These are phyloP conservation scores for Metschnikowia noctiluminum DNA, from an alignment of 805 yeast species.

Conservation along the genomic window DNA sequence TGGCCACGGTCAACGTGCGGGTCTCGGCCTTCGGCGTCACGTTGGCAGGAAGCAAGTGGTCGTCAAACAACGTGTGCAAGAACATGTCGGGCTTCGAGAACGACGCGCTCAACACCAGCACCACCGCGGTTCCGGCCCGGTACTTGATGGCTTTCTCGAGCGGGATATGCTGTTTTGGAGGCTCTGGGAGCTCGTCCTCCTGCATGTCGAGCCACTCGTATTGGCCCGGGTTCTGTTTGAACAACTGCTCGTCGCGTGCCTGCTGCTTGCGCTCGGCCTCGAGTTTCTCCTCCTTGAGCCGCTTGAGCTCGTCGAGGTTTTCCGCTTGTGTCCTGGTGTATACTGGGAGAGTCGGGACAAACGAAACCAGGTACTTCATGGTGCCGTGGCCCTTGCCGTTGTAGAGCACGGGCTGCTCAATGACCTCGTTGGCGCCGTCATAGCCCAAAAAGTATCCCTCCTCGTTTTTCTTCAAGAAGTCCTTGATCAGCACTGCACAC, in stretches of 20 bases:
- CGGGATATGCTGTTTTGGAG: conserved; percentile 44
- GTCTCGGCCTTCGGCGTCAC: conserved; percentile 48
- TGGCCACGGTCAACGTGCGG: conserved; percentile 39
- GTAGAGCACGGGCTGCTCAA: conserved; percentile 43
- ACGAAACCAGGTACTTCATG: conserved; percentile 54
- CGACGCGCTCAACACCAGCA: conserved; percentile 50
- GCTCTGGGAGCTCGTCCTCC: conserved; percentile 29
- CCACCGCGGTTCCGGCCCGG: conserved; percentile 61
- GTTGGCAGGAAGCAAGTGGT: conserved; percentile 56
- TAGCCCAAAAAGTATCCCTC: conserved; percentile 47
- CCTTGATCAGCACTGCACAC: conserved; percentile 47
- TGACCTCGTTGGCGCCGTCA: conserved; percentile 48
- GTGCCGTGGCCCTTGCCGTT: conserved; percentile 43
- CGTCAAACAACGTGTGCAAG: conserved; percentile 65
- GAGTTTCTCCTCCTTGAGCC: conserved; percentile 30
- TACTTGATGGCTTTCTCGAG: conserved; percentile 51
- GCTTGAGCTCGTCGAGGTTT: conserved; percentile 43
- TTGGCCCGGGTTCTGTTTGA: conserved; percentile 54
- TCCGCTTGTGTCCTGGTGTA: conserved; percentile 55
- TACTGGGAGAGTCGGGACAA: conserved; percentile 63
- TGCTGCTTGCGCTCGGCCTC: conserved; percentile 41
- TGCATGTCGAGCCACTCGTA: conserved; percentile 61
- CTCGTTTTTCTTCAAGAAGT: conserved; percentile 46
- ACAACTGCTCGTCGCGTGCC: conserved; percentile 47
- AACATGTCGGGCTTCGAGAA: conserved; percentile 47